Base-by-base conservation (phyloP, 2,329 filamentous ascomycete genomes). In the Aspergillus amoenus region DNA sequence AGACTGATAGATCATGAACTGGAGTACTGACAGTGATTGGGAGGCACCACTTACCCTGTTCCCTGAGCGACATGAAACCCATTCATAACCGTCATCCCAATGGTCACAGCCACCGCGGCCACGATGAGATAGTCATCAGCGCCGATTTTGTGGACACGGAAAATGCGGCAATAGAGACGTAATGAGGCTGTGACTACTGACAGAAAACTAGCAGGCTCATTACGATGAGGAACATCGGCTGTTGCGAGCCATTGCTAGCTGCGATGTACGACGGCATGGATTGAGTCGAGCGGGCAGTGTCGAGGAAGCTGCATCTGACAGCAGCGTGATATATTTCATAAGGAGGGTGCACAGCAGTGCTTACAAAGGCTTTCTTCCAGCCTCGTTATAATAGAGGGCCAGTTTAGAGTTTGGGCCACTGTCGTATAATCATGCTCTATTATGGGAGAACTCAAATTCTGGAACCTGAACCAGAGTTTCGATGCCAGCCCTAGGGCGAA, bases 31-130 rank as follows among this genome's bases (percentile, higher is more conserved):
- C n/a, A 43, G 8, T 6, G 5, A 24, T n/a, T 17, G 17, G 17
- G 11, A 42, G 7, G 13, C 15, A 18, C 21, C 13, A 43, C 55
- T 15, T 39, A 56, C 57, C 57, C 54, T 32, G 51, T 53, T 5
- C 54, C 57, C 13, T 56, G 24, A 24, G 56, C 58, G 21, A 57
- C 24, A 47, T 60, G 57, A 24, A 57, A 52, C 7, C 45, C 47
- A 37, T 56, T 58, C 56, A 61, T 61, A 11, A 61, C 18, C 2
- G 52, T 52, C 59, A 61, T 61, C 6, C 37, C 58, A 44, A 58
- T 41, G 11, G 52, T 53, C 4, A 61, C 52, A 4, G 32, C 46
- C 48, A 57, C 34, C 5, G 52, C 55, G 2, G 30, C 30, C 18
- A 56, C 43, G 22, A 61, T 56, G 34, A 58, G 52, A 24, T 56